Conservation (phyloP, 805 yeast species). For the Ogataea populi-albae region DNA sequence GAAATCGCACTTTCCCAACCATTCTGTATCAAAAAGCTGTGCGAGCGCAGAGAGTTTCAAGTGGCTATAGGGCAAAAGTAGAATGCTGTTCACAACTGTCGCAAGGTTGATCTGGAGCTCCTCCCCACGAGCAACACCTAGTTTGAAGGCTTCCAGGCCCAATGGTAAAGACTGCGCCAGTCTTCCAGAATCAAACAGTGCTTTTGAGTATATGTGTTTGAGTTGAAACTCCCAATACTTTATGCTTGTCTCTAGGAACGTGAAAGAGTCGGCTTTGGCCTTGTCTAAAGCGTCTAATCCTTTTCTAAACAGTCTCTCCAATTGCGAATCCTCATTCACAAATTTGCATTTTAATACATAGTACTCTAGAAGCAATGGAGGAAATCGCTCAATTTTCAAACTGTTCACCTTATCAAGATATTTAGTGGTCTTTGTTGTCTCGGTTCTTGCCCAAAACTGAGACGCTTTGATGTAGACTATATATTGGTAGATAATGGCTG, state of each 20-base stretch:
- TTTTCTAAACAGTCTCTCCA: constrained; percentile 13
- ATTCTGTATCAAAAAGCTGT: no score
- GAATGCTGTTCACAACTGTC: constrained; percentile 5
- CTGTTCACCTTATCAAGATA: constrained; percentile 16
- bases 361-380: constrained; percentile 9
- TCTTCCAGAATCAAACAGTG: constrained; percentile 3
- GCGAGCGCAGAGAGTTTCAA: constrained; percentile 10
- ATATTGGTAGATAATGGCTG: constrained; percentile 9
- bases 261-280: neutral
- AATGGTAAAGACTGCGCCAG: constrained; percentile 2
- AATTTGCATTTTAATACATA: constrained; percentile 11
- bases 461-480: constrained; percentile 13
- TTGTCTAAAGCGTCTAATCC: constrained; percentile 10
- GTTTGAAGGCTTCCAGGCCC: constrained; percentile 5
- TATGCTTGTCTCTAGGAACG: constrained; percentile 1
- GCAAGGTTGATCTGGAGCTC: constrained; percentile 1
- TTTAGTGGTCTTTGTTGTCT: constrained; percentile 4
- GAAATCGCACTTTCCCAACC: no score
- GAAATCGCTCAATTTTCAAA: constrained; percentile 10
- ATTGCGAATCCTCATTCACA: constrained; percentile 7
- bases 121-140: constrained; percentile 1
- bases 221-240: constrained; percentile 4
- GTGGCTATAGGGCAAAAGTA: constrained; percentile 15
- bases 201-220: constrained; percentile 6
- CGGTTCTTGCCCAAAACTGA: constrained; percentile 3